A percentile compares a stretch with the other conserved stretches of the same genome.
These are phyloP conservation scores for Neoascochyta sp. DNA, from an alignment of 2,329 filamentous ascomycete species.

Conservation along the genomic window DNA sequence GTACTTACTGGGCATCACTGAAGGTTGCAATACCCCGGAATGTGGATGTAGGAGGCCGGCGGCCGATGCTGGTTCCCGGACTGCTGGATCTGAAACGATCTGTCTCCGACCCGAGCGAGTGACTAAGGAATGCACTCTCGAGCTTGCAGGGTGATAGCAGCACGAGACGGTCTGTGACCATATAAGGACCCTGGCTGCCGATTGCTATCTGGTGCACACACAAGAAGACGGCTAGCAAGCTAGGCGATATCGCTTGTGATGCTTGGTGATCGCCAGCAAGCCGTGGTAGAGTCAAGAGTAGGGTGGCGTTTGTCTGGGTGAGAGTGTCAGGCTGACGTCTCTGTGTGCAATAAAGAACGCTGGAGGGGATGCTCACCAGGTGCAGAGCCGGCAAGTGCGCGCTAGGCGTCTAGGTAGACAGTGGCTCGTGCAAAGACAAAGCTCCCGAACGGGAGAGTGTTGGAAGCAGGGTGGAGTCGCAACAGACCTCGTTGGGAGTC, in stretches of 20 bases:
- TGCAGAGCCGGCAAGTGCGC: constrained; percentile 16
- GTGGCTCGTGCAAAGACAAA: constrained; percentile 15
- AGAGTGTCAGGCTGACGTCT: constrained; percentile 27
- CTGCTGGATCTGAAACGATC: constrained; percentile 39
- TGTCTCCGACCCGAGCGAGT: constrained; percentile 34
- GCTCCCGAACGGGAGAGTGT: constrained; percentile 17
- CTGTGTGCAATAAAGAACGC: constrained; percentile 12
- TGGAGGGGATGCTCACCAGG: constrained; percentile 25
- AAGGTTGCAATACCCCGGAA: constrained; percentile 37
- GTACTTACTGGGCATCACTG: constrained; percentile 42
- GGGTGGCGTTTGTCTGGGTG: constrained; percentile 31
- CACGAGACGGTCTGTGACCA: constrained; percentile 39
- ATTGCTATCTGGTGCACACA: constrained; percentile 36
- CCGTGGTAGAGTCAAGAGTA: constrained; percentile 19
- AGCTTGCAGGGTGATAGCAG: constrained; percentile 33
- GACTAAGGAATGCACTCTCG: constrained; percentile 33
- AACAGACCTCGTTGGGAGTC: constrained; percentile 19
- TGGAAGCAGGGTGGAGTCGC: constrained; percentile 17
- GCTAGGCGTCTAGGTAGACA: constrained; percentile 12
- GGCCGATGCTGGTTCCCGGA: constrained; percentile 32
- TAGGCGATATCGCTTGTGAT: constrained; percentile 24
- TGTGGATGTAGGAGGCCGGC: constrained; percentile 35
- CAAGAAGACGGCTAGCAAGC: constrained; percentile 37
- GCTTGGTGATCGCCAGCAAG: constrained; percentile 32
- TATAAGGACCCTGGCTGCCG: constrained; percentile 31